Percentiles rank a stretch among this genome's conserved stretches.
Evolutionary conservation across 371 early-diverging fungal genomes (phyloP).

Genomic region (Catenaria anguillulae): DNA sequence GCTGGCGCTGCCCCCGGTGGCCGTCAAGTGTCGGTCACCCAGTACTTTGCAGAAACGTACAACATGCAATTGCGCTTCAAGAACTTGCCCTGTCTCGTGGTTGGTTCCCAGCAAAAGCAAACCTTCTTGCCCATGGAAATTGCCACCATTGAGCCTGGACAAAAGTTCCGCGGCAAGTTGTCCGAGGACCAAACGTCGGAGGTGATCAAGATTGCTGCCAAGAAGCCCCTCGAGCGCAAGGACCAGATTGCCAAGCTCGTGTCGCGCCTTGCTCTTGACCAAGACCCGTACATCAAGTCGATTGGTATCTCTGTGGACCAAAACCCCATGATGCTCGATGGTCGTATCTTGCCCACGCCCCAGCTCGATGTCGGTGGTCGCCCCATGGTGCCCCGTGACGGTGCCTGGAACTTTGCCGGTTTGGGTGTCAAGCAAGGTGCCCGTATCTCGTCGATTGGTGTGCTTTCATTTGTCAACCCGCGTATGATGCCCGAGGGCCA

Average conservation of each 20-base stretch:
- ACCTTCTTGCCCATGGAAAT: conserved; percentile 35
- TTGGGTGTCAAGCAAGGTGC: background rate
- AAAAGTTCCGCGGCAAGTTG: conserved; percentile 28
- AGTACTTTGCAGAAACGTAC: conserved; percentile 57
- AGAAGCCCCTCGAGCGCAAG: background rate
- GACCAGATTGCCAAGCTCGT: background rate
- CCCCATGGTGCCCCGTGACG: conserved; percentile 6
- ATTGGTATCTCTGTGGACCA: background rate
- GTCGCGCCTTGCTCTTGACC: background rate
- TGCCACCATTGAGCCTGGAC: conserved; percentile 32
- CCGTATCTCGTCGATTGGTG: background rate
- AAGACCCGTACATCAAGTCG: conserved; percentile 25
- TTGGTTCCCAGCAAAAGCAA: conserved; percentile 20
- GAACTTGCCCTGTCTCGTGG: conserved; percentile 62
- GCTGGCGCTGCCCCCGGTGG: background rate
- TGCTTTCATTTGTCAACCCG: conserved; percentile 6
- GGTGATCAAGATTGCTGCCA: conserved; percentile 3
- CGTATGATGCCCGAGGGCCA: background rate
- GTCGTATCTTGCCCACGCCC: background rate
- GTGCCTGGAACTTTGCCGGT: conserved; percentile 15
- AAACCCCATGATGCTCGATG: background rate
- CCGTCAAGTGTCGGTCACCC: conserved; percentile 27
- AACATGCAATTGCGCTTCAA: conserved; percentile 49
- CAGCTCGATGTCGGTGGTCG: background rate
- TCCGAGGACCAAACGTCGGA: conserved; percentile 19